Evolutionary conservation across 2,329 filamentous ascomycete species (phyloP).

Genomic region (Sphaerulina vaccinii): DNA sequence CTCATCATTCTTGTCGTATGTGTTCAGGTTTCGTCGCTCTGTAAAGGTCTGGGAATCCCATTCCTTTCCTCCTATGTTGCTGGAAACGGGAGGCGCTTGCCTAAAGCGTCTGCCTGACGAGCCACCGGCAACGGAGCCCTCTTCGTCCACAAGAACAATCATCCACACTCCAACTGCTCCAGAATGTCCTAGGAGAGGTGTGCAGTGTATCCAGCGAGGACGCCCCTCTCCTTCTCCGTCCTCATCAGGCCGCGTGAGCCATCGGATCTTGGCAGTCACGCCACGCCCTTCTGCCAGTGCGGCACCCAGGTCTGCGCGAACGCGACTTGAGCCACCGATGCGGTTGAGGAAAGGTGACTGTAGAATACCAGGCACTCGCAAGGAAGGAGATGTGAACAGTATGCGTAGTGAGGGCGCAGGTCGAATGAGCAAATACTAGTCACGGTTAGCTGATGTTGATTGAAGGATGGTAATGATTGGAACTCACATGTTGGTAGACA

Average conservation of each 20-base stretch:
- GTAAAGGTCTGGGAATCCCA: conserved; percentile 28
- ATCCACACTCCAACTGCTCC: conserved; percentile 75
- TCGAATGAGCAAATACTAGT: conserved; percentile 49
- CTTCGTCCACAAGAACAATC: conserved; percentile 69
- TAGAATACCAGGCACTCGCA: conserved; percentile 50
- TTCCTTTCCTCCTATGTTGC: conserved; percentile 37
- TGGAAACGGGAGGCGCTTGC: conserved; percentile 38
- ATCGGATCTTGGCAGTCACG: conserved; percentile 72
- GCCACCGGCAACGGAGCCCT: conserved; percentile 26
- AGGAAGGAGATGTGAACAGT: conserved; percentile 51
- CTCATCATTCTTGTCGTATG: conserved; percentile 27
- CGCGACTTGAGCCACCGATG: conserved; percentile 51
- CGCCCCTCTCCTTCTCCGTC: conserved; percentile 55
- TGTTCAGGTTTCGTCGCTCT: conserved; percentile 22
- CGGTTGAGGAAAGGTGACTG: conserved; percentile 51
- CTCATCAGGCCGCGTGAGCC: conserved; percentile 54
- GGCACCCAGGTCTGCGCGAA: conserved; percentile 54
- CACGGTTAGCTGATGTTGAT: conserved; percentile 5
- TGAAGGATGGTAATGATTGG: neutral
- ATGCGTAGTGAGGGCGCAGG: conserved; percentile 50
- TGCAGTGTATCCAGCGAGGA: conserved; percentile 74
- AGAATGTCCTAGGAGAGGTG: conserved; percentile 66
- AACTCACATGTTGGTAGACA: conserved; percentile 58
- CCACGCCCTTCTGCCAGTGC: conserved; percentile 67
- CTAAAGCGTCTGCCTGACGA: conserved; percentile 34